phyloP scores from a whole-genome alignment of 2,329 filamentous ascomycete species.

The Triangularia verruculosa region DNA sequence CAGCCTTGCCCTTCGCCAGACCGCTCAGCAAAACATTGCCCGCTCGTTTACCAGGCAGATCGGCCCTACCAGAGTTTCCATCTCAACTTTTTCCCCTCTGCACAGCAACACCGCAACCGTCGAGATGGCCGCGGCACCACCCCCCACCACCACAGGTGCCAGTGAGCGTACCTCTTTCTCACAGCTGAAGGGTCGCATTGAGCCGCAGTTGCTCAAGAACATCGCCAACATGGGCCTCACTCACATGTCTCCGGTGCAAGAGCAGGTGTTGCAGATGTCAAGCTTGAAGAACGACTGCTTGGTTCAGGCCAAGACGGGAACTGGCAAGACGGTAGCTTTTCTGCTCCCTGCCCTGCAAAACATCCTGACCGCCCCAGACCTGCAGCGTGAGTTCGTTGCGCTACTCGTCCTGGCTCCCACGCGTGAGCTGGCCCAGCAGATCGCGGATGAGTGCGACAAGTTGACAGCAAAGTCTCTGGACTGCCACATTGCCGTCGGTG shows the following conservation, averaged over 20 bases:
- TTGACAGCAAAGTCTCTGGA: constrained; percentile 61
- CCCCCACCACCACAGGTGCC: constrained; percentile 4
- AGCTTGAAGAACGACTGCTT: constrained; percentile 56
- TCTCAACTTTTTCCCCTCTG: neutral
- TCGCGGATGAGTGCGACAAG: constrained; percentile 66
- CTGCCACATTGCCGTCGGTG: constrained; percentile 77
- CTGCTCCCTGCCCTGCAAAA: constrained; percentile 79
- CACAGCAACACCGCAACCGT: neutral
- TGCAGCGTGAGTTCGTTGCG: constrained; percentile 41
- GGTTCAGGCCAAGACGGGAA: constrained; percentile 83
- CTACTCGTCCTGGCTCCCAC: constrained; percentile 68
- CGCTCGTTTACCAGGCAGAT: neutral
- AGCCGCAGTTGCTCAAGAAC: constrained; percentile 25
- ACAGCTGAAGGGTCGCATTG: constrained; percentile 24
- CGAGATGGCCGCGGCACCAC: constrained; percentile 3
- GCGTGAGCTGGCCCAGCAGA: constrained; percentile 68
- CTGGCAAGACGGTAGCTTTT: constrained; percentile 83
- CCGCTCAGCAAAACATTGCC: neutral
- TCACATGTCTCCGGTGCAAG: constrained; percentile 54
- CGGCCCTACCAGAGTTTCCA: neutral
- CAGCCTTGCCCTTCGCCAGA: neutral
- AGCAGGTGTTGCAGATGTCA: constrained; percentile 44
- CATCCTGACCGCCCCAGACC: constrained; percentile 52
- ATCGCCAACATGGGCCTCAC: constrained; percentile 24
- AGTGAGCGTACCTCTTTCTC: constrained; percentile 16